phyloP scores from a whole-genome alignment of 768 basidiomycete species.

The Tricholoma sp. region DNA sequence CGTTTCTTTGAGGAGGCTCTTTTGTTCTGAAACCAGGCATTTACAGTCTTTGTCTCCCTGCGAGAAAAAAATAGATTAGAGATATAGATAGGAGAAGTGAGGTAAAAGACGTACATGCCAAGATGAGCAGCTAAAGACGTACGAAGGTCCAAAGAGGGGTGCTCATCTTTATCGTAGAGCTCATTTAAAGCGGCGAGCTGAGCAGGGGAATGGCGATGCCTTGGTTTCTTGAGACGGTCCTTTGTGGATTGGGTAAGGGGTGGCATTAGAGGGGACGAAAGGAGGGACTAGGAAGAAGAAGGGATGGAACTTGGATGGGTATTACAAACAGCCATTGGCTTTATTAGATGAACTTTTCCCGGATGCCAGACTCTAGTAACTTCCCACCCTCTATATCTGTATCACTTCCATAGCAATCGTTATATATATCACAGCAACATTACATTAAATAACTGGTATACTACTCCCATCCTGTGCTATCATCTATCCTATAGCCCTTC shows the following conservation, averaged over 20 bases:
- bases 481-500: too few relatives aligned
- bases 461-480: too few relatives aligned
- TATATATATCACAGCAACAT: conserved; percentile 6
- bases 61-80: conserved; percentile 6
- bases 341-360: not conserved
- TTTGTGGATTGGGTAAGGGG: conserved; percentile 22
- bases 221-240: conserved; percentile 66
- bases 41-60: conserved; percentile 83
- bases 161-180: conserved; percentile 72
- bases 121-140: conserved; percentile 64
- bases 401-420: conserved; percentile 9
- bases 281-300: conserved; percentile 19
- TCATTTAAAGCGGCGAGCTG: conserved; percentile 76
- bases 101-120: conserved; percentile 58
- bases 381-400: conserved; percentile 22
- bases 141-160: conserved; percentile 67
- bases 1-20: conserved; percentile 77
- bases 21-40: conserved; percentile 87
- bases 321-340: conserved; percentile 17
- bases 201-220: conserved; percentile 67
- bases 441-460: not conserved
- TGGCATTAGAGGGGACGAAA: conserved; percentile 24
- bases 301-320: conserved; percentile 10
- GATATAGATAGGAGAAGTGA: conserved; percentile 11
- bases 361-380: conserved; percentile 15